Conservation (phyloP, 768 basidiomycete species). For the Collybiopsis luxurians region DNA sequence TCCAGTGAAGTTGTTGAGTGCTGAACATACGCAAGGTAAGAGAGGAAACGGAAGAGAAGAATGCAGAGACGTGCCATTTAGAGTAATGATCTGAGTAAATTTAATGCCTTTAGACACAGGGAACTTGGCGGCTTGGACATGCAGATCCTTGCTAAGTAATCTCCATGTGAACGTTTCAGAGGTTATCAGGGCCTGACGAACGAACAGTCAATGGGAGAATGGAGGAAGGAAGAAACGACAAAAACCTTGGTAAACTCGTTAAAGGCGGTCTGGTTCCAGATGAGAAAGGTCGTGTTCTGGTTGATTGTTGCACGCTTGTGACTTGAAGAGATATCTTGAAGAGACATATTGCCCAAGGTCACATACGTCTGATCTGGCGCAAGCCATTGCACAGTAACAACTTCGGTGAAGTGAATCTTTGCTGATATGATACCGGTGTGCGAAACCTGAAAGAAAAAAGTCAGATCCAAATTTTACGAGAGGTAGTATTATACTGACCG, state of each 20-base stretch:
- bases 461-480: not conserved
- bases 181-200: conserved; percentile 48
- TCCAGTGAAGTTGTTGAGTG: conserved; percentile 60
- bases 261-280: conserved; percentile 55
- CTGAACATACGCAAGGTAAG: conserved; percentile 25
- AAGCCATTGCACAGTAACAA: conserved; percentile 62
- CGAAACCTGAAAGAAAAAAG: conserved; percentile 38
- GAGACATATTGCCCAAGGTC: conserved; percentile 52
- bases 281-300: conserved; percentile 55
- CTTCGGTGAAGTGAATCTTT: conserved; percentile 56
- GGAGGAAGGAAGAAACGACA: too few species aligned
- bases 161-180: conserved; percentile 67
- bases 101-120: conserved; percentile 63
- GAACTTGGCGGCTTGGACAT: conserved; percentile 65
- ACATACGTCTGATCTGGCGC: conserved; percentile 37
- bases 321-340: conserved; percentile 46
- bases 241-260: conserved; percentile 46
- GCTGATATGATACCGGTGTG: conserved; percentile 69
- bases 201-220: too few species aligned
- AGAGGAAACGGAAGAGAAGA: not conserved
- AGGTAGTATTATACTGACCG: conserved; percentile 33
- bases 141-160: conserved; percentile 51
- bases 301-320: conserved; percentile 60
- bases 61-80: conserved; percentile 43
- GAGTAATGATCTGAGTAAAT: conserved; percentile 57